phyloP scores from a whole-genome alignment of 768 basidiomycete genomes.

The Pleurotus platypus region DNA sequence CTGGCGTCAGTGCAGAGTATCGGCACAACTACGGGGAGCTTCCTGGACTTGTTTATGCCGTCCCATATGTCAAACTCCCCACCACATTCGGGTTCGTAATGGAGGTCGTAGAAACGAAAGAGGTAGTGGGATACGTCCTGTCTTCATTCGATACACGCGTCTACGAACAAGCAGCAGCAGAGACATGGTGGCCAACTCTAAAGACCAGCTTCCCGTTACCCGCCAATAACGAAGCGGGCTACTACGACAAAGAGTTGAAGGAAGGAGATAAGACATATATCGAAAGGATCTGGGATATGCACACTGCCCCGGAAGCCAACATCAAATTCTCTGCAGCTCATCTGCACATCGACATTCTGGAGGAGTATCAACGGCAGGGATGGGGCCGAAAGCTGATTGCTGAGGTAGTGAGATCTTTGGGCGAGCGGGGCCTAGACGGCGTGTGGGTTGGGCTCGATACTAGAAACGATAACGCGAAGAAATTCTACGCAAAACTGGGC shows the following conservation, averaged over 20 bases:
- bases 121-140: slow-evolving; percentile 70
- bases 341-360: slow-evolving; percentile 71
- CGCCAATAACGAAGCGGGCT: slow-evolving; percentile 20
- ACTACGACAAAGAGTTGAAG: slow-evolving; percentile 36
- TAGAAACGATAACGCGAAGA: slow-evolving; percentile 53
- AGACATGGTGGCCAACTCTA: slow-evolving; percentile 66
- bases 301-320: slow-evolving; percentile 45
- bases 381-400: slow-evolving; percentile 68
- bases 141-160: slow-evolving; percentile 64
- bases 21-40: slow-evolving; percentile 63
- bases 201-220: slow-evolving; percentile 48
- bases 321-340: slow-evolving; percentile 70
- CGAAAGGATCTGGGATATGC: slow-evolving; percentile 19
- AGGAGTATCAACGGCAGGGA: slow-evolving; percentile 61
- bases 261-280: slow-evolving; percentile 15
- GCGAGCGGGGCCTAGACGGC: slow-evolving; percentile 40
- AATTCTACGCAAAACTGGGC: slow-evolving; percentile 61
- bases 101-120: slow-evolving; percentile 41
- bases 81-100: slow-evolving; percentile 74
- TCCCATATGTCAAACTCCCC: slow-evolving; percentile 71
- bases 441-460: slow-evolving; percentile 72
- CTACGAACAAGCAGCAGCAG: slow-evolving; percentile 52
- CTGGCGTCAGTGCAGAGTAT: slow-evolving; percentile 60
- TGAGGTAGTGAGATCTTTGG: slow-evolving; percentile 51
- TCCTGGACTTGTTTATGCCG: slow-evolving; percentile 68